Evolutionary conservation across 495 filamentous ascomycete genomes (phyloP).

Genomic region (Neurospora terricola): DNA sequence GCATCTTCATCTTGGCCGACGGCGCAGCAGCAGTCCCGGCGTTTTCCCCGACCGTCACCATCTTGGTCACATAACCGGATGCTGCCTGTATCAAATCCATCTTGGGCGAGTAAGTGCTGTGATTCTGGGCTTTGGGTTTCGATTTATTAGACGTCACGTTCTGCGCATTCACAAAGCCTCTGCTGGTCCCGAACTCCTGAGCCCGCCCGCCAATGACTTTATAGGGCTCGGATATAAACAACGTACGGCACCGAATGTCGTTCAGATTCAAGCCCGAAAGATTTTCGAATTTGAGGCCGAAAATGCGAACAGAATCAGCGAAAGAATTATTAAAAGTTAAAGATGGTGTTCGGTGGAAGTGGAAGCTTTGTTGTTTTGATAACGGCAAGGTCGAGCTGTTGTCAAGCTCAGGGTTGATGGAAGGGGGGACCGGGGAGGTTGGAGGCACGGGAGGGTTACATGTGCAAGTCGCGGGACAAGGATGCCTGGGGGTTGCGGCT

Average conservation of each 20-base stretch:
- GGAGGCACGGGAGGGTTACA: background rate
- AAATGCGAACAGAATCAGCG: background rate
- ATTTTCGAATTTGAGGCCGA: background rate
- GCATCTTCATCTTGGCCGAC: constrained; percentile 96
- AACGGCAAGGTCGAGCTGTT: background rate
- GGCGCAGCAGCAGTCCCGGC: constrained; percentile 45
- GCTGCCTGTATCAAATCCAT: constrained; percentile 95
- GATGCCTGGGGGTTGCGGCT: background rate
- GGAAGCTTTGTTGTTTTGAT: background rate
- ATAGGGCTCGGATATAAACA: background rate
- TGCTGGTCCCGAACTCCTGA: background rate
- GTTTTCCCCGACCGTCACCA: constrained; percentile 80
- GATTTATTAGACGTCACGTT: background rate
- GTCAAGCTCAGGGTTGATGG: background rate
- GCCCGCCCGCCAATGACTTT: background rate
- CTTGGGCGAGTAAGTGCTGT: constrained; percentile 7
- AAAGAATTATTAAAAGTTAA: background rate
- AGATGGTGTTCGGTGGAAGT: background rate
- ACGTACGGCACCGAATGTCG: background rate
- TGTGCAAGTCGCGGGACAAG: background rate
- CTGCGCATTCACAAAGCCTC: background rate
- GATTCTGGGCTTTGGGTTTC: background rate
- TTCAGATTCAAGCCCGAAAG: background rate
- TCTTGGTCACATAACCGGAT: constrained; percentile 93
- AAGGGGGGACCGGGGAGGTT: background rate